Base-by-base conservation (phyloP, 768 basidiomycete species). In the Tulasnella sp. region DNA sequence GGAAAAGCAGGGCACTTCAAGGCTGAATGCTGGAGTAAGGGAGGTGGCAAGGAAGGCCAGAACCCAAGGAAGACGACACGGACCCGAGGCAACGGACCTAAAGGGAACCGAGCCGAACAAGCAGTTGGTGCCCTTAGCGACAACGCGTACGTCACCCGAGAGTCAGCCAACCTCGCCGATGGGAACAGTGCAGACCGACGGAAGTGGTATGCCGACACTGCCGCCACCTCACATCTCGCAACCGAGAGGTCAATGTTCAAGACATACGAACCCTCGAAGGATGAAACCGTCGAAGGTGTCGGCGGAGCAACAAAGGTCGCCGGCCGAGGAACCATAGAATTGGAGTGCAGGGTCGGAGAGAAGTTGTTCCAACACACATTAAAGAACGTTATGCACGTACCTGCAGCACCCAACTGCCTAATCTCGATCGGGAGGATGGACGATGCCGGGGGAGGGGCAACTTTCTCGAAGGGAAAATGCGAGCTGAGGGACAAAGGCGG, bases 21-120 rank as follows among this genome's bases (percentile, higher is more conserved):
- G 40, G 70, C 62, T 14, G 70, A 71, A 34, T 71, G 70, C 44
- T 71, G 70, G 70, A 71, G 70, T 36, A 71, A 64, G 34, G 68
- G 68, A 16, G 68, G 68, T 26, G 68, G 68, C 16, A 69, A 69
- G 29, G 68, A 69, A 69, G 68, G 68, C 7, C 68, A 69, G 47
- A 47, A 44, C 42, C 47, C 68, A 32, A 16, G 44, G 41, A 36
- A 40, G 32, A 42, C 29, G 68, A 47, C 34, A 47, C 41, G 36
- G 47, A 42, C 41, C 16, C 42, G 52, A 44, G 47, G 37, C n/a
- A n/a, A n/a, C n/a, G n/a, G n/a, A n/a, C n/a, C n/a, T n/a, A n/a
- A n/a, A n/a, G n/a, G n/a, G n/a, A n/a, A n/a, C n/a, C n/a, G n/a
- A n/a, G n/a, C n/a, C n/a, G n/a, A n/a, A n/a, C n/a, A n/a, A n/a